Base-by-base conservation (phyloP, 2,329 filamentous ascomycete species). In the Massarina eburnea region DNA sequence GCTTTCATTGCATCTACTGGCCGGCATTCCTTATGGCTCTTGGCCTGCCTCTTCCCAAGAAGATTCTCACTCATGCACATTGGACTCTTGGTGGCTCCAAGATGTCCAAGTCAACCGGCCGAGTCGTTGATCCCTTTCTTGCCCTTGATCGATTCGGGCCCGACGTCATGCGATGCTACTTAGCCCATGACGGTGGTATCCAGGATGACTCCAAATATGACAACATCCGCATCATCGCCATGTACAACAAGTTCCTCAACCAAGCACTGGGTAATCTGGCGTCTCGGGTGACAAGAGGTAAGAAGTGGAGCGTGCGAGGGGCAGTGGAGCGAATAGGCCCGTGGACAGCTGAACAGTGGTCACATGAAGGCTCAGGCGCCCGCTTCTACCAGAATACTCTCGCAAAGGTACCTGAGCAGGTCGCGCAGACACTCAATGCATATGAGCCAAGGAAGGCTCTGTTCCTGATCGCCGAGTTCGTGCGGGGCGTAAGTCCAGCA, bases 1-100 rank as follows among this genome's bases (percentile, higher is more conserved):
- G 78, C 15, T 99, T 99, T 71, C 95, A 99, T 68, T 92, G 89
- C 70, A 85, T 99, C 38, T 99, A 99, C 76, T 99, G 95, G 94
- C 94, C 94, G 0, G 94, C 94, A 3, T 87, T 99, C 58, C 83
- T 99, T 14, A 86, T 99, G 80, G 92, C 94, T 1, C 76, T 96
- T 12, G 84, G 85, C 41, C 77, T 97, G 4, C 86, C 89, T 1
- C 75, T 88, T 1, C 90, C 94, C 1, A 86, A 84, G 62, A 84
- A 84, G 52, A 81, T 99, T 24, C 76, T 99, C 2, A 89, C 89
- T 41, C 94, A 99, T 66, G 91, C 86, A 2, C 94, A 99, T 68
- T 99, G 95, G 94, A 95, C 91, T 12, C 85, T 99, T 73, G 89
- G 88, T 45, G 83, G 83, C 42, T 82, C 85, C 58, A 99, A 99